These are phyloP conservation scores for Aspergillus piperis DNA, from an alignment of 2,329 filamentous ascomycete species.

Conservation along the genomic window DNA sequence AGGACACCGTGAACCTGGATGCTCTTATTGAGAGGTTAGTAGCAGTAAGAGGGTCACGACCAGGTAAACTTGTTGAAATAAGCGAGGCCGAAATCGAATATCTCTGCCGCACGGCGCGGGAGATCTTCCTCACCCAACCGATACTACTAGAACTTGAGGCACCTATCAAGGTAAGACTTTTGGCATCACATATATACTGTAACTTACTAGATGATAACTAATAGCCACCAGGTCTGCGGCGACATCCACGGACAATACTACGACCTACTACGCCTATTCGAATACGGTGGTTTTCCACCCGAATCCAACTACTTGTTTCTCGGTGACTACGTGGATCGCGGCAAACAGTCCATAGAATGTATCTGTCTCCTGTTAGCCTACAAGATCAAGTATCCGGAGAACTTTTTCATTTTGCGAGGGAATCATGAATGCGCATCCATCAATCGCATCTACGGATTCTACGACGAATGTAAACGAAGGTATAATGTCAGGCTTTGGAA, in stretches of 20 bases:
- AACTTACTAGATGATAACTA: too few species aligned
- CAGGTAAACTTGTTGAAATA: neutral
- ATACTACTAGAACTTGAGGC: neutral
- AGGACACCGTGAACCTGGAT: too few species aligned
- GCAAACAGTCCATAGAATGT: conserved; percentile 98
- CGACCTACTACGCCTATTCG: neutral
- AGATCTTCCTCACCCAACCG: neutral
- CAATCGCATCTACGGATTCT: conserved; percentile 83
- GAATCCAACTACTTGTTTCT: conserved; percentile 99
- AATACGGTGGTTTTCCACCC: conserved; percentile 74
- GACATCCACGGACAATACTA: neutral
- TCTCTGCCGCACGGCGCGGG: neutral
- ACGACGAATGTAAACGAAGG: neutral
- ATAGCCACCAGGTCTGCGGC: too few species aligned
- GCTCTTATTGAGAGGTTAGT: neutral
- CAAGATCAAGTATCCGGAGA: conserved; percentile 99
- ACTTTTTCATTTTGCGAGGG: conserved; percentile 97
- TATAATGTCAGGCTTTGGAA: neutral
- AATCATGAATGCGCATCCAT: conserved; percentile 99
- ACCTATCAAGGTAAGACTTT: neutral
- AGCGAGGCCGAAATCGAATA: neutral
- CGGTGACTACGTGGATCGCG: conserved; percentile 96
- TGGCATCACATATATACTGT: too few species aligned
- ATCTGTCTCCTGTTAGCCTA: conserved; percentile 95
- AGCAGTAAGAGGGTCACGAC: neutral